Evolutionary conservation across 164 flowering plant species (phyloP).

Genomic region (Stephania yunnanensis): DNA sequence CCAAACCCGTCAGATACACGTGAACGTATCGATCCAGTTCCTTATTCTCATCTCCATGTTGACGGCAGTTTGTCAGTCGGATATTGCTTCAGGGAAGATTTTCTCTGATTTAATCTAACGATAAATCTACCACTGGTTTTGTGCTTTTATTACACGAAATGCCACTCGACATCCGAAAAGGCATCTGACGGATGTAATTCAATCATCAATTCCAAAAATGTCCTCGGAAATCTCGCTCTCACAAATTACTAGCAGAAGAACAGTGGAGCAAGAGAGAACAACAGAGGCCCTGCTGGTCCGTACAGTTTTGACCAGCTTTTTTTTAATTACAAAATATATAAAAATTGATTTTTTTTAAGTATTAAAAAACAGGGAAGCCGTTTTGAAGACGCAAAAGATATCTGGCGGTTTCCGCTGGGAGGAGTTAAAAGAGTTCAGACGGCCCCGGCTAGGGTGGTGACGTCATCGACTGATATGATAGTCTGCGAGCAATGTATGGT

Average conservation of each 20-base stretch:
- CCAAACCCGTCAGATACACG: too few relatives aligned
- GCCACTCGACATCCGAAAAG: not conserved
- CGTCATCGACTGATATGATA: constrained; percentile 12
- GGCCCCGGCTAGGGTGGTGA: constrained; percentile 21
- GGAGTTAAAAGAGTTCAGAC: not conserved
- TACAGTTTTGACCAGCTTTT: constrained; percentile 16
- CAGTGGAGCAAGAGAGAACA: constrained; percentile 8
- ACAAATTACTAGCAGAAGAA: not conserved
- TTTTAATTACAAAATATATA: constrained; percentile 21
- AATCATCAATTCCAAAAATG: not conserved
- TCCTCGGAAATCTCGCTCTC: not conserved
- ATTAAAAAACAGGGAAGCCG: not conserved
- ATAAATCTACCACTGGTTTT: too few relatives aligned
- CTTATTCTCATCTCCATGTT: not conserved
- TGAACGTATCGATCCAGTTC: too few relatives aligned
- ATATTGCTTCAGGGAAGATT: not conserved
- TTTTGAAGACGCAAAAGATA: constrained; percentile 28
- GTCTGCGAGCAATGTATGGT: constrained; percentile 3
- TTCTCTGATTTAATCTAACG: not conserved
- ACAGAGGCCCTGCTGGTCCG: not conserved
- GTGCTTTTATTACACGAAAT: too few relatives aligned
- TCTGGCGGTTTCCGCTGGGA: constrained; percentile 16
- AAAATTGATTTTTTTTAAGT: not conserved
- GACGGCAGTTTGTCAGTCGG: not conserved
- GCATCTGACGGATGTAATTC: not conserved